phyloP scores from a whole-genome alignment of 1,284 basidiomycete genomes.

The Schizophyllum commune region DNA sequence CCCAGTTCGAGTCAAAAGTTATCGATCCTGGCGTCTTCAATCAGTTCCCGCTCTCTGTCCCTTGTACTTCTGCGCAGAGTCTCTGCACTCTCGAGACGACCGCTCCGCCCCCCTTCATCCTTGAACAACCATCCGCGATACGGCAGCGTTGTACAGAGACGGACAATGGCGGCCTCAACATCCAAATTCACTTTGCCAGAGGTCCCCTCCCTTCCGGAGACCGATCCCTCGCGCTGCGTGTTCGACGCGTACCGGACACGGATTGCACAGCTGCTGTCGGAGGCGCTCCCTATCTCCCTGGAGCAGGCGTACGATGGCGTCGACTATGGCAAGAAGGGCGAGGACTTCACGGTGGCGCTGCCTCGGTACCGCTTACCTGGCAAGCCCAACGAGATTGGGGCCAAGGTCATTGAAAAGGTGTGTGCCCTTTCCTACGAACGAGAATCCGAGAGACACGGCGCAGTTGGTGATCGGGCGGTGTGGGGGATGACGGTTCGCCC shows the following conservation, averaged over 20 bases:
- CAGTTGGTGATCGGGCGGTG: no score
- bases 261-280: conserved; percentile 72
- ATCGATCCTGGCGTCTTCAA: conserved; percentile 11
- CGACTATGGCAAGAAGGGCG: conserved; percentile 87
- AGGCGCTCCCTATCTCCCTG: conserved; percentile 56
- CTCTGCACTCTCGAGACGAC: not conserved
- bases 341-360: conserved; percentile 88
- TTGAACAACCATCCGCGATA: not conserved
- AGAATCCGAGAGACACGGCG: no score
- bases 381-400: conserved; percentile 75
- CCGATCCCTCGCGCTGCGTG: conserved; percentile 60
- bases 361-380: conserved; percentile 85
- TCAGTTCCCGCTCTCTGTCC: not conserved
- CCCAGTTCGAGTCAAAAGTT: not conserved
- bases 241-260: conserved; percentile 84
- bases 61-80: not conserved
- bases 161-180: conserved; percentile 16
- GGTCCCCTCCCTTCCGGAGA: conserved; percentile 47
- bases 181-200: conserved; percentile 28
- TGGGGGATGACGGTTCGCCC: no score
- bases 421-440: conserved; percentile 18
- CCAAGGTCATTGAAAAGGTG: conserved; percentile 70
- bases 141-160: not conserved
- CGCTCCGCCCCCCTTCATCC: not conserved
- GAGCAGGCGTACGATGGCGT: conserved; percentile 80